These are phyloP conservation scores for Isabelozyma gotoi DNA, from an alignment of 805 yeast species.

Conservation along the genomic window DNA sequence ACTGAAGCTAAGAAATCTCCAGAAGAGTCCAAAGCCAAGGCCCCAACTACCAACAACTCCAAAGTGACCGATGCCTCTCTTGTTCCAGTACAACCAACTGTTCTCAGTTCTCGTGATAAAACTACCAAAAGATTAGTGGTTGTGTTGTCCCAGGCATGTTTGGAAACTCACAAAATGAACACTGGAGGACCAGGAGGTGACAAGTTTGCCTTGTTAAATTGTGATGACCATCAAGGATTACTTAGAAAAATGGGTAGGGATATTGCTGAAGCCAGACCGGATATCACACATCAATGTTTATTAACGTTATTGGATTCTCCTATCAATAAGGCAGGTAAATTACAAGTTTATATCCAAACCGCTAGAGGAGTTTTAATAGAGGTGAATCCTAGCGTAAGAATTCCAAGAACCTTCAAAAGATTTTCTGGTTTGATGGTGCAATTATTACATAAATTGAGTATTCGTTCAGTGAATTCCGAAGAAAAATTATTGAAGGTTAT, in stretches of 20 bases:
- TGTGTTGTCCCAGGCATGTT: slow-evolving; percentile 92
- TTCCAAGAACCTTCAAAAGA: slow-evolving; percentile 97
- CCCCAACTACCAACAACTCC: not conserved
- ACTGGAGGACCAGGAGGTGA: slow-evolving; percentile 79
- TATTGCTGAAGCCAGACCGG: slow-evolving; percentile 98
- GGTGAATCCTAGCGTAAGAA: slow-evolving; percentile 94
- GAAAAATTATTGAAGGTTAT: slow-evolving; percentile 92
- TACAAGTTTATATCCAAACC: slow-evolving; percentile 95
- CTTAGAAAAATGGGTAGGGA: slow-evolving; percentile 95
- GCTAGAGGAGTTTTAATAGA: slow-evolving; percentile 93
- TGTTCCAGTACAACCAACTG: slow-evolving; percentile 84
- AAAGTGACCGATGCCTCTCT: slow-evolving; percentile 52
- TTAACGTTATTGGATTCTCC: slow-evolving; percentile 96
- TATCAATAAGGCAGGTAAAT: slow-evolving; percentile 92
- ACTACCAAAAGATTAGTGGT: slow-evolving; percentile 84
- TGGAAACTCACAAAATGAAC: slow-evolving; percentile 90
- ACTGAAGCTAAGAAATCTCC: not conserved
- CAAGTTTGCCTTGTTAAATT: slow-evolving; percentile 88
- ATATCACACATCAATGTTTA: slow-evolving; percentile 96
- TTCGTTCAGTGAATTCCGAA: slow-evolving; percentile 92
- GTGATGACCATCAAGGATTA: slow-evolving; percentile 97
- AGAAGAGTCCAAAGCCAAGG: not conserved
- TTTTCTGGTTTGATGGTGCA: slow-evolving; percentile 98
- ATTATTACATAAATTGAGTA: slow-evolving; percentile 85
- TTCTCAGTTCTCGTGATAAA: slow-evolving; percentile 82